Percentiles rank a stretch among this genome's conserved stretches.
These are phyloP conservation scores for Jatropha podagrica DNA, from an alignment of 441 rosid species.

Conservation along the genomic window DNA sequence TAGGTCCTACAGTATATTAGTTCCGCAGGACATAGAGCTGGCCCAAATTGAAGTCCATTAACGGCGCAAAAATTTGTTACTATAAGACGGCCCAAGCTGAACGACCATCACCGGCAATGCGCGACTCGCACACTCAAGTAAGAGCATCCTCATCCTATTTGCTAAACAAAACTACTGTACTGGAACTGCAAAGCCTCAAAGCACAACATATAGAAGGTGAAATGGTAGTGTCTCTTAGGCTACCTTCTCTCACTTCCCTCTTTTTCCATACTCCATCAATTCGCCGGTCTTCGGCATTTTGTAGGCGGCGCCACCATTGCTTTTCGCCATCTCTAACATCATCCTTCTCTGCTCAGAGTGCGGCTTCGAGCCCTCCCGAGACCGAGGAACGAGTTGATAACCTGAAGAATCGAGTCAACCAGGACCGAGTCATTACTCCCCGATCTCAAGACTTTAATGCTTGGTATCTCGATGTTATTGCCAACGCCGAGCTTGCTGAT, in stretches of 20 bases:
- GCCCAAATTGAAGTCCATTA: not conserved
- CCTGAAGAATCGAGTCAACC: conserved; percentile 35
- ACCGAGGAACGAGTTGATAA: conserved; percentile 46
- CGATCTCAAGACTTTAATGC: conserved; percentile 91
- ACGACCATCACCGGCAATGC: not conserved
- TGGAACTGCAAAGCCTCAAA: not conserved
- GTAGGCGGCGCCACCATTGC: conserved; percentile 31
- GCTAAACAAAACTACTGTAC: not conserved
- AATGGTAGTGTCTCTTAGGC: conserved; percentile 62
- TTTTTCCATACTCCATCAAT: conserved; percentile 41
- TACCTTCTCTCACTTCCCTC: conserved; percentile 55
- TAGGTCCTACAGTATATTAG: too few species aligned
- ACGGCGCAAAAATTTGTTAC: too few species aligned
- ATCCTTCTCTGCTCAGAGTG: conserved; percentile 50
- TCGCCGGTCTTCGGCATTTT: conserved; percentile 39
- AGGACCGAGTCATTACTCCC: conserved; percentile 68
- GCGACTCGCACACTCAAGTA: not conserved
- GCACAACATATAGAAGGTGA: not conserved
- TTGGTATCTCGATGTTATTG: conserved; percentile 87
- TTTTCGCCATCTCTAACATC: conserved; percentile 18
- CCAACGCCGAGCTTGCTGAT: conserved; percentile 90
- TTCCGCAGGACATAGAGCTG: not conserved
- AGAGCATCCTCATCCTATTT: conserved; percentile 4
- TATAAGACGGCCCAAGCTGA: not conserved
- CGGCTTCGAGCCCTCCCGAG: conserved; percentile 53